Evolutionary conservation across 2,329 filamentous ascomycete genomes (phyloP), one percentile per base, ranked within the genome.

Genomic region (Penicillium digitatum): DNA sequence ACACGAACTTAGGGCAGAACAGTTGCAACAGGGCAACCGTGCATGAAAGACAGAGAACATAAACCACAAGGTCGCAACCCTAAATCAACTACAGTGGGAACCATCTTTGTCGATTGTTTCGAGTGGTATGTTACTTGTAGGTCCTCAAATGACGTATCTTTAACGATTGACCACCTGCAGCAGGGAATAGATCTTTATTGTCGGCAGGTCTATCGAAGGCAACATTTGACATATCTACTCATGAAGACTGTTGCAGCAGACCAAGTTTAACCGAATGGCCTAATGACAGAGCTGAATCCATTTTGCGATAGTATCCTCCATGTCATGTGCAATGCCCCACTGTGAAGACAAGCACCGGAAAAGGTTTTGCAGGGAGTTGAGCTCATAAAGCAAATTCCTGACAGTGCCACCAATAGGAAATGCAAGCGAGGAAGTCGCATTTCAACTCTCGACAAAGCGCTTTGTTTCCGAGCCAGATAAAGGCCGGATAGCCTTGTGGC

Each of bases 361-460:
- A 10, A 78, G 61, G 62, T 78, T 78, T 55, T 77, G 75, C 66
- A 78, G 75, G 18, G 74, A 76, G 56, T 78, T 78, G 57, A 78
- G 62, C 56, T 78, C 76, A 57, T 78, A 78, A n/a, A 77, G 59
- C 37, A 78, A 59, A 64, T 78, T 77, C 40, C 73, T 69, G 12
- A 66, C 67, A 5, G 64, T 63, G 1, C 61, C 67, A 9, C 62
- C 64, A 2, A 62, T 58, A 3, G 62, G 56, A 10, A 58, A 59
- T 3, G 64, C 57, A 9, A 58, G 60, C 6, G 64, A 58, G 1
- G 64, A 58, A 10, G 57, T 54, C 1, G 67, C 69, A 20, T 69
- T 55, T 4, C 54, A 45, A 1, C 35, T 68, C 35, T 70, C 64
- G 5, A 77, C 66, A 49, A 75, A 77, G 2, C 68, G 60, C 24